These are phyloP conservation scores for Psilocybe cyanescens DNA, from an alignment of 768 basidiomycete species.

Conservation along the genomic window DNA sequence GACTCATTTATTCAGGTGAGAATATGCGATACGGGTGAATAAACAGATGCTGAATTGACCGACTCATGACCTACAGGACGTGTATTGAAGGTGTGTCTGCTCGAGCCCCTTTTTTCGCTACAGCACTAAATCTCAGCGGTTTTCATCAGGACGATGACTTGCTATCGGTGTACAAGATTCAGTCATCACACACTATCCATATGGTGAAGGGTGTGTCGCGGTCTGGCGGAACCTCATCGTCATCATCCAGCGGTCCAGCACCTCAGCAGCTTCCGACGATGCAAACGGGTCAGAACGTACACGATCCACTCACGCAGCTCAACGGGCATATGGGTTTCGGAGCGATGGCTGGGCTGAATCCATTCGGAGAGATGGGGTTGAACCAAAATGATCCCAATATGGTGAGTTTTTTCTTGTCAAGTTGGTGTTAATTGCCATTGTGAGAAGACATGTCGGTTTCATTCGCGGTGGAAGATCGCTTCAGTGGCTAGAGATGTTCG, in stretches of 20 bases:
- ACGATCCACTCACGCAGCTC: slow-evolving; percentile 83
- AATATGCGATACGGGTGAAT: neutral
- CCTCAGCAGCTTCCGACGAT: slow-evolving; percentile 78
- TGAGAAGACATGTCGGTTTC: too few species aligned
- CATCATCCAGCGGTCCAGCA: slow-evolving; percentile 42
- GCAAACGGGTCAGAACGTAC: slow-evolving; percentile 90
- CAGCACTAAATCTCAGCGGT: neutral
- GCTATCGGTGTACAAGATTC: slow-evolving; percentile 88
- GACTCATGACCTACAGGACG: slow-evolving; percentile 46
- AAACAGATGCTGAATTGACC: too few species aligned
- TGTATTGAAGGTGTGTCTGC: slow-evolving; percentile 64
- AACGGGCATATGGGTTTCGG: slow-evolving; percentile 82
- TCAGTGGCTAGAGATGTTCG: too few species aligned
- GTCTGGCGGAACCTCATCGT: slow-evolving; percentile 37
- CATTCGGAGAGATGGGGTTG: slow-evolving; percentile 88
- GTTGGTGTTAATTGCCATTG: too few species aligned
- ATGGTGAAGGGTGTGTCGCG: slow-evolving; percentile 89
- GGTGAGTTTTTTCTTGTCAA: slow-evolving; percentile 45
- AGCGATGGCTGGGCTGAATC: slow-evolving; percentile 85
- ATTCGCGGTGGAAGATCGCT: too few species aligned
- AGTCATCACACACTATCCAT: slow-evolving; percentile 85
- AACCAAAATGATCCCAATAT: slow-evolving; percentile 95
- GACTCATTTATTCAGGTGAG: slow-evolving; percentile 91
- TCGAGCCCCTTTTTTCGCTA: neutral
- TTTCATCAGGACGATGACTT: slow-evolving; percentile 73